Base-by-base conservation (phyloP, 805 yeast genomes). In the Naumovozyma castellii region DNA sequence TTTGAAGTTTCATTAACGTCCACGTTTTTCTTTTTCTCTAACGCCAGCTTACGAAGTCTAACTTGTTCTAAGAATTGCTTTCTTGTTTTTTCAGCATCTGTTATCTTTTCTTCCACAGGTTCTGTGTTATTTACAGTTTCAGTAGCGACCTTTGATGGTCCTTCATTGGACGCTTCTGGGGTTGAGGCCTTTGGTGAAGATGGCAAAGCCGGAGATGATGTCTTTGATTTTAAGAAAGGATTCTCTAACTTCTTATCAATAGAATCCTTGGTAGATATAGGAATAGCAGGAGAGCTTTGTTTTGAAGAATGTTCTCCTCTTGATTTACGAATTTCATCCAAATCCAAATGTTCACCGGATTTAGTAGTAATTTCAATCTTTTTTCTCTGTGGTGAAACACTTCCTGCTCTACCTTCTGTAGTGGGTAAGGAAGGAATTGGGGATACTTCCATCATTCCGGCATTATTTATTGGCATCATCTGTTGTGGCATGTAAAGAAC, bases 301-400 rank as follows among this genome's bases (percentile, higher is more conserved):
- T 32, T 32, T n/a, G 43, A 22, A 5, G 14, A 12, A 37, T 41
- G 29, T 34, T 41, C 31, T 27, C 35, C 9, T 14, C 25, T 15
- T 34, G 35, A 32, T 14, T 34, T 18, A 18, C 29, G 42, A 13
- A 56, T 47, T 6, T 53, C 53, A 20, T 45, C 48, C 35, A 57
- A 47, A 45, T 56, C 58, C 20, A 56, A 40, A 38, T 47, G 54
- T 40, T 59, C 59, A 28, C 63, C 62, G 32, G 55, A 49, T 43
- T 57, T 58, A n/a, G 59, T 56, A 5, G 62, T 56, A 35, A 57
- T 59, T 44, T 55, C 61, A 40, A 59, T 53, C 42, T 53, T 57
- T 18, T 47, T 53, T 9, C 47, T 33, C 6, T 49, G 43, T 15
- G 52, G 53, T 36, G 34, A 22, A 20, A 14, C 25, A 6, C 17